Evolutionary conservation across 2,329 filamentous ascomycete genomes (phyloP), one percentile per base, ranked within the genome.

Genomic region (Aspergillus japonicus): DNA sequence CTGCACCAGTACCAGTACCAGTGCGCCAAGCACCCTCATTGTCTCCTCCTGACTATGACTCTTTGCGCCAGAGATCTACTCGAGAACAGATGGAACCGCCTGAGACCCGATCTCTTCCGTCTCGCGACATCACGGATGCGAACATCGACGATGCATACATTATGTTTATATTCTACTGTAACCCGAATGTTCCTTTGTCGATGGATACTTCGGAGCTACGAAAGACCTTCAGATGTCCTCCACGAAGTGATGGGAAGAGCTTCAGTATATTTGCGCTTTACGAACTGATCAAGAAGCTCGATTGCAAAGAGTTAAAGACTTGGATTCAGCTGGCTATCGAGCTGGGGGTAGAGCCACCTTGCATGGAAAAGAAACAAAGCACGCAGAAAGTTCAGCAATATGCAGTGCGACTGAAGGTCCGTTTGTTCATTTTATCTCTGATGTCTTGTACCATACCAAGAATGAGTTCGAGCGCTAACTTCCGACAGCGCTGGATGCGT

Each of bases 331-430:
- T 97, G 66, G 93, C 91, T 0, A 85, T 93, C 56, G 89, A 89
- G 68, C 80, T 97, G n/a, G 93, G 94, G 10, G 94, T 96, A 16
- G 91, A 96, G 69, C 89, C 89, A 3, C 92, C 92, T 2, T 89
- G 91, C 61, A 81, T 87, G 24, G 87, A 89, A 60, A 95, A 94
- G 73, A 90, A 91, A 26, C 90, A 96, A 77, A 96, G 92, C 73
- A 88, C 90, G 1, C 94, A 97, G 72, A 96, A 96, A 75, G 89
- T 97, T 59, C 92, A 96, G 73, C 93, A 97, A 74, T 97, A 96
- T 80, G 92, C 91, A 48, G 93, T 97, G 50, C 85, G 93, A 60
- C 79, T 97, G 59, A 97, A 97, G 86, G 91, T 93, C 77, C 70
- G 77, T 70, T 19, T 10, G 8, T 19, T 23, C 21, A 29, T 44